Base-by-base conservation (phyloP, 1,139 yeast species). In the Debaryomyces robertsiae region DNA sequence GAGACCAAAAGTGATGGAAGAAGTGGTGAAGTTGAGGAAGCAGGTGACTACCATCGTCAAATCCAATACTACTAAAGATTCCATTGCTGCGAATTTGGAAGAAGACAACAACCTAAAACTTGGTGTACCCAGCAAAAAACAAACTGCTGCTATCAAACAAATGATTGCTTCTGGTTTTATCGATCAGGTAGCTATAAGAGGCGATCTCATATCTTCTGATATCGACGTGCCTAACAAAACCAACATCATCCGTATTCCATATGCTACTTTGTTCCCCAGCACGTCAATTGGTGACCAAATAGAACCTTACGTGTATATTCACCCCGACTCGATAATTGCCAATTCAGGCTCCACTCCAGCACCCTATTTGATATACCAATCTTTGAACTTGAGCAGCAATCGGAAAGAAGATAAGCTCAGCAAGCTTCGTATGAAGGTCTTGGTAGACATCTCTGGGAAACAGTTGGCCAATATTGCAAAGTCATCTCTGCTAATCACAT, bases 111-210 rank as follows among this genome's bases (percentile, higher is more conserved):
- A 81, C 6, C 51, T 79, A 48, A 84, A 81, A 54, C 67, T 89
- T 22, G 78, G 74, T 0, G 80, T 88, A 7, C 98, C 98, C 0
- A 63, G 74, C 7, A 75, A 78, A 36, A 60, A 65, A 11, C 98
- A 94, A 65, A 59, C 89, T 9, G 76, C 81, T 40, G 85, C 95
- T 1, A 66, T 94, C 49, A 91, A 90, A 56, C 98, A 94, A 61
- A 91, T 94, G 82, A 71, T 93, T 7, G 80, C 96, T 2, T 84
- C 97, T 0, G 98, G 98, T 0, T 94, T 88, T 54, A 73, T 93
- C 36, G 98, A 94, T 59, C 96, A 88, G 56, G 77, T 93, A 14
- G 95, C 96, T 1, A 77, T 88, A 10, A 73, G 98, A 46, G 93
- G 88, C 0, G 97, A 90, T 55, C 52, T 82, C 24, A 66, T 83